Conservation (phyloP, 257 asterid genomes). For the Pogostemon cablin region DNA sequence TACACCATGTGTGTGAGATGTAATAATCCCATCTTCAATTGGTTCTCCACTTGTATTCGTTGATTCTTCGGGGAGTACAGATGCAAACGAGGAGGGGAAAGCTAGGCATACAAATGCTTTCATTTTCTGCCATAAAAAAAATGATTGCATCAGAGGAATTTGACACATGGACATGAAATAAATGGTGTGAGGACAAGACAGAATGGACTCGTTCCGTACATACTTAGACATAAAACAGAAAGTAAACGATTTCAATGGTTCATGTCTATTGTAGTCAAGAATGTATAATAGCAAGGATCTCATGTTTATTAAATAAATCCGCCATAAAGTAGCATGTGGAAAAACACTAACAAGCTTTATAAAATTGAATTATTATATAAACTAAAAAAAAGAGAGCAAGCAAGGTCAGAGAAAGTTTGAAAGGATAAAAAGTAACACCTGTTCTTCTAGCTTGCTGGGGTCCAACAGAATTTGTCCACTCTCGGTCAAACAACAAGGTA, state of each 20-base stretch:
- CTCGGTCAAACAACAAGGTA: conserved; percentile 71
- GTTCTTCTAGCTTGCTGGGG: conserved; percentile 81
- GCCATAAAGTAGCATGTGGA: neutral
- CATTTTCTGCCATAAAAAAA: conserved; percentile 63
- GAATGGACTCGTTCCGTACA: conserved; percentile 3
- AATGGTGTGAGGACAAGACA: neutral
- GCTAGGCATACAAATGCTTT: conserved; percentile 73
- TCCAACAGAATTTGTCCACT: conserved; percentile 70
- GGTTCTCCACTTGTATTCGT: conserved; percentile 42
- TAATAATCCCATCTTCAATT: conserved; percentile 58
- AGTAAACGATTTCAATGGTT: neutral
- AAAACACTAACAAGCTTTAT: conserved; percentile 9
- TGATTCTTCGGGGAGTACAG: conserved; percentile 63
- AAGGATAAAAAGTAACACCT: conserved; percentile 47
- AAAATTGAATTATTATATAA: conserved; percentile 1
- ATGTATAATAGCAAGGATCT: neutral
- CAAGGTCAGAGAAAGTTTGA: conserved; percentile 13
- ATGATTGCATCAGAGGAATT: neutral
- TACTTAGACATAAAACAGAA: neutral
- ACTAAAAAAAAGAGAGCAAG: neutral
- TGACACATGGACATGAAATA: neutral
- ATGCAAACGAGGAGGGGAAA: conserved; percentile 68
- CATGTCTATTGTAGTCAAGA: conserved; percentile 9
- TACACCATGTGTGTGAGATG: conserved; percentile 79
- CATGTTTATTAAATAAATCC: conserved; percentile 9